phyloP scores from a whole-genome alignment of 2,329 filamentous ascomycete species.

The Ramichloridium luteum region DNA sequence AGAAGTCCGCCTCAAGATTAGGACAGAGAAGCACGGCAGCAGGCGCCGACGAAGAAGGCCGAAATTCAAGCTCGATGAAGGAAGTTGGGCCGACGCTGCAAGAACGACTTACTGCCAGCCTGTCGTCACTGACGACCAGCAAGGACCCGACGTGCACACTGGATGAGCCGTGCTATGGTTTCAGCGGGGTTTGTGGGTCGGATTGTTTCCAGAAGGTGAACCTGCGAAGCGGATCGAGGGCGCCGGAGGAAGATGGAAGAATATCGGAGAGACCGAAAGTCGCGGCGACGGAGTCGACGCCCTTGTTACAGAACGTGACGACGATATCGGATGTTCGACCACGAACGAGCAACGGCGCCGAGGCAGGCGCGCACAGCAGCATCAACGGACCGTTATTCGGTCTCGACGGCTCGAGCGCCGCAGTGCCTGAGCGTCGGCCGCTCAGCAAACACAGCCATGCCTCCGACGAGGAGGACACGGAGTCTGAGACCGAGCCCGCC shows the following conservation, averaged over 20 bases:
- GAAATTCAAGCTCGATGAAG: constrained; percentile 7
- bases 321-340: no score
- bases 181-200: constrained; percentile 47
- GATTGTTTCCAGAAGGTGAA: constrained; percentile 46
- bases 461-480: constrained; percentile 4
- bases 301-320: constrained; percentile 45
- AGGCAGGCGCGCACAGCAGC: no score
- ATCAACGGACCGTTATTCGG: no score
- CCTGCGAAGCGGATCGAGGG: constrained; percentile 23
- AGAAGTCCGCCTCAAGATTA: no score
- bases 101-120: constrained; percentile 28
- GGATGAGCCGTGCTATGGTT: constrained; percentile 48
- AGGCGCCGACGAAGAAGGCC: no score
- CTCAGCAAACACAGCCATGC: background rate
- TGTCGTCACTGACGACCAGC: constrained; percentile 37
- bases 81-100: constrained; percentile 29
- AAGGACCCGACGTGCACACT: constrained; percentile 38
- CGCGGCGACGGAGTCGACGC: constrained; percentile 21
- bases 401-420: constrained; percentile 55
- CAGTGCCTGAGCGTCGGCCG: background rate
- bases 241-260: constrained; percentile 5
- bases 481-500: constrained; percentile 4
- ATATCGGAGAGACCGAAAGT: constrained; percentile 16
- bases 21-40: no score
- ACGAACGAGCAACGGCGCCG: constrained; percentile 81